Percentiles rank a stretch among this genome's conserved stretches.
These are phyloP conservation scores for Aspergillus nanangensis DNA, from an alignment of 495 filamentous ascomycete genomes.

Conservation along the genomic window DNA sequence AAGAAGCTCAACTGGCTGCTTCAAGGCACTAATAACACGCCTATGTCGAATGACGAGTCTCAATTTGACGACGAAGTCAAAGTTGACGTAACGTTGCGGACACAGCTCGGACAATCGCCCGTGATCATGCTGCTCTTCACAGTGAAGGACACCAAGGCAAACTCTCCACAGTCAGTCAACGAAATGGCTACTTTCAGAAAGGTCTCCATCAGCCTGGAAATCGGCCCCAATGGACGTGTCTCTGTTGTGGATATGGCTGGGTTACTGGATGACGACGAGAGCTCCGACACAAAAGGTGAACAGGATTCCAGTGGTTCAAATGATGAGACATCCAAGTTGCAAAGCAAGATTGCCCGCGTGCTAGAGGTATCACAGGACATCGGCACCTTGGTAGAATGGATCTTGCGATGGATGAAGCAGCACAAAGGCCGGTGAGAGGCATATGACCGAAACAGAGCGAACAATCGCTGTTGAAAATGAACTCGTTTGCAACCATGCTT, in stretches of 20 bases:
- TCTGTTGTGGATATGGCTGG: conserved; percentile 36
- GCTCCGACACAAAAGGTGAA: conserved; percentile 16
- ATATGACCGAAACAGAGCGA: not conserved
- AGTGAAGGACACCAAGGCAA: conserved; percentile 12
- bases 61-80: conserved; percentile 27
- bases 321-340: conserved; percentile 28
- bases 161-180: not conserved
- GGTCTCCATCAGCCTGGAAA: conserved; percentile 47
- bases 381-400: conserved; percentile 55
- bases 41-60: not conserved
- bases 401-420: conserved; percentile 29
- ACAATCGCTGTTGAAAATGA: not conserved
- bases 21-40: conserved; percentile 1
- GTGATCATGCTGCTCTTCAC: conserved; percentile 40
- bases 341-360: conserved; percentile 34
- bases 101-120: conserved; percentile 40
- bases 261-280: conserved; percentile 17
- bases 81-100: conserved; percentile 42
- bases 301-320: conserved; percentile 19
- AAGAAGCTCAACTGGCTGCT: conserved; percentile 29
- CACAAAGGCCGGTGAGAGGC: conserved; percentile 16
- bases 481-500: conserved; percentile 8
- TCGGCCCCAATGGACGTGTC: conserved; percentile 59
- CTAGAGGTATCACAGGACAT: conserved; percentile 49
- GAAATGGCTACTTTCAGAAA: conserved; percentile 11